Evolutionary conservation across 2,329 filamentous ascomycete species (phyloP).

Genomic region (Fusarium clavum): DNA sequence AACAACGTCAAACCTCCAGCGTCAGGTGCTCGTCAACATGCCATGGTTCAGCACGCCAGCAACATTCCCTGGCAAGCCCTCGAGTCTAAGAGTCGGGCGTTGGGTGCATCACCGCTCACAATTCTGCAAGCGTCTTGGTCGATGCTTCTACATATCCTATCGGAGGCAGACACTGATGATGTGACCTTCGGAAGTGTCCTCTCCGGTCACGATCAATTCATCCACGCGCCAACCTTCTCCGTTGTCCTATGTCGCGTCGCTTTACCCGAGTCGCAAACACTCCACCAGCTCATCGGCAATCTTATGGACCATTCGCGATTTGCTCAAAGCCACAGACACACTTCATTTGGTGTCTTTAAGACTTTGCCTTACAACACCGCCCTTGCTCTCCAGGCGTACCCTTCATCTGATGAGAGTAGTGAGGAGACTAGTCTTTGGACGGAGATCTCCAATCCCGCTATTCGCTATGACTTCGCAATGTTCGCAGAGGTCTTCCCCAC

Average conservation of each 20-base stretch:
- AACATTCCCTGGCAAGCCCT: neutral
- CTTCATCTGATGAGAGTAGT: rapidly evolving
- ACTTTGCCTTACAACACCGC: conserved; percentile 31
- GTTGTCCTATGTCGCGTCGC: conserved; percentile 20
- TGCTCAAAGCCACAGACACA: conserved; percentile 3
- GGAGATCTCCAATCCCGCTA: conserved; percentile 13
- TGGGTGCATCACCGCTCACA: conserved; percentile 11
- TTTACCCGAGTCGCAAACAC: conserved; percentile 1
- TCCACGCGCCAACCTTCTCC: conserved; percentile 22
- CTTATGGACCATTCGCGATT: conserved; percentile 3
- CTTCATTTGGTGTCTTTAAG: conserved; percentile 21
- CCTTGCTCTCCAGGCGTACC: conserved; percentile 19
- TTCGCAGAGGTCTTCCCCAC: conserved; percentile 26
- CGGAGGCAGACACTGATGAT: conserved; percentile 18
- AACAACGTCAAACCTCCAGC: conserved; percentile 2
- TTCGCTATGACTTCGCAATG: conserved; percentile 31
- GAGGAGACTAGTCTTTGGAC: neutral
- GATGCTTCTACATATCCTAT: conserved; percentile 9
- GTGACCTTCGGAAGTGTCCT: conserved; percentile 15
- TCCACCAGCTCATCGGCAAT: neutral
- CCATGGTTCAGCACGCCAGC: conserved; percentile 7
- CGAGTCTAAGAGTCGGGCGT: conserved; percentile 1
- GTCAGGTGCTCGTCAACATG: neutral
- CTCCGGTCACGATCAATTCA: neutral
- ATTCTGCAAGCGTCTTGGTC: conserved; percentile 19